Conservation (phyloP, 306 rosid species). For the Medicago truncatula region MtrunA17r5.0-ANR NC_053047.1:10807501-10808000, state of each 20-base stretch:
- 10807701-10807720: constrained; percentile 84
- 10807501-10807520: constrained; percentile 40
- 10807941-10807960: not conserved
- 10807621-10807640: constrained; percentile 79
- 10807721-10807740: constrained; percentile 83
- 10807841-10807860: constrained; percentile 29
- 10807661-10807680: constrained; percentile 96
- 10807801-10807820: not conserved
- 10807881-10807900: not conserved
- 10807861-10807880: constrained; percentile 30
- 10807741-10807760: constrained; percentile 42
- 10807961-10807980: not conserved
- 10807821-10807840: not conserved
- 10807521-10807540: constrained; percentile 91
- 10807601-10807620: constrained; percentile 72
- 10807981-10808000: not conserved
- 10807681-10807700: constrained; percentile 72
- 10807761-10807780: constrained; percentile 22
- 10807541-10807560: constrained; percentile 74
- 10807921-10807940: not conserved
- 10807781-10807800: constrained; percentile 24
- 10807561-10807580: constrained; percentile 79
- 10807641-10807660: constrained; percentile 99
- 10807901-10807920: not conserved
- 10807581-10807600: constrained; percentile 60